Evolutionary conservation across 208 protist genomes (phyloP).

Genomic region (Leishmania martiniquensis): DNA sequence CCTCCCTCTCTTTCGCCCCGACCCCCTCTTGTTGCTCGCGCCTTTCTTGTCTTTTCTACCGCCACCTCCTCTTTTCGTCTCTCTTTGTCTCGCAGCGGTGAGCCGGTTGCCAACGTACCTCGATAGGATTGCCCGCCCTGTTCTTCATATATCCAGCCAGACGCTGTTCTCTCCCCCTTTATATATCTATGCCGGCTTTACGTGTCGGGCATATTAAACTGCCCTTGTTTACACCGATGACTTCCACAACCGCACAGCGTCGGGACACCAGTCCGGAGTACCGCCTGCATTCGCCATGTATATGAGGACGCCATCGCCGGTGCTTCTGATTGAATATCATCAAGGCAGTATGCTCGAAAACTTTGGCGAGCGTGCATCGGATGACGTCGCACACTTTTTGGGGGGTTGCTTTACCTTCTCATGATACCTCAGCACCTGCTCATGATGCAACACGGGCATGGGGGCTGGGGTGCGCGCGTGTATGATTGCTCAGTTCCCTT

Average conservation of each 20-base stretch:
- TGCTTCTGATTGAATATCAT: neutral
- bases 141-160: neutral
- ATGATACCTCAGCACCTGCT: neutral
- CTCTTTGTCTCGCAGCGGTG: neutral
- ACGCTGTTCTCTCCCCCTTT: neutral
- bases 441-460: neutral
- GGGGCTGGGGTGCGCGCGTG: neutral
- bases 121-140: neutral
- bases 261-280: neutral
- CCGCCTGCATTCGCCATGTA: neutral
- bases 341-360: neutral
- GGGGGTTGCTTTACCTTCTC: neutral
- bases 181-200: too few relatives aligned
- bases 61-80: neutral
- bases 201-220: neutral
- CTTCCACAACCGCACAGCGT: neutral
- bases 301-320: neutral
- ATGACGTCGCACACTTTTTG: neutral
- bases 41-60: neutral
- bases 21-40: neutral
- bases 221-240: neutral
- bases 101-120: neutral
- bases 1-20: too few relatives aligned
- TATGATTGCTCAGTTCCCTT: neutral
- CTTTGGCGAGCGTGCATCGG: neutral